phyloP scores from a whole-genome alignment of 2,329 filamentous ascomycete genomes.

The Verticillium albo-atrum region DNA sequence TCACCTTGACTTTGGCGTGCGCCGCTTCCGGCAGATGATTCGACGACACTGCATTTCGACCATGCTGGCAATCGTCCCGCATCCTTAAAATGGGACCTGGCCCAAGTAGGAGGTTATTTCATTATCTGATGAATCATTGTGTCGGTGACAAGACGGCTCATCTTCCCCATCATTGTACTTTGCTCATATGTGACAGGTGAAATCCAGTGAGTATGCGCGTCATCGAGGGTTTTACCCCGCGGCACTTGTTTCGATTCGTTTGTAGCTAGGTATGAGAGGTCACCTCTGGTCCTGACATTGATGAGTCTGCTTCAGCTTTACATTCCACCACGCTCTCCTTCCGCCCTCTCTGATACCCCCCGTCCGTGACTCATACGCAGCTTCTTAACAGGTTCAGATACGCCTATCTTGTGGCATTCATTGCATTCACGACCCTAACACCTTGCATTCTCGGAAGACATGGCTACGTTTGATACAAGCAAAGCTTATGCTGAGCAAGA shows the following conservation, averaged over 20 bases:
- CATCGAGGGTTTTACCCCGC: not conserved
- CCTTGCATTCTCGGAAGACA: not conserved
- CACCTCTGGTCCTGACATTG: not conserved
- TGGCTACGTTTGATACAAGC: conserved; percentile 25
- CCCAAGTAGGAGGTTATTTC: not conserved
- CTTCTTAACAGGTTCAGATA: too few relatives aligned
- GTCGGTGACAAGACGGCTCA: not conserved
- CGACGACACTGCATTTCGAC: not conserved
- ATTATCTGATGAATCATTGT: not conserved
- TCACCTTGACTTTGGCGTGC: not conserved
- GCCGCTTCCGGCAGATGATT: not conserved
- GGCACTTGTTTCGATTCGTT: not conserved
- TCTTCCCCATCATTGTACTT: not conserved
- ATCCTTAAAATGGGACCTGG: not conserved
- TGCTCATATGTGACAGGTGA: not conserved
- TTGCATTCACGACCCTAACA: not conserved
- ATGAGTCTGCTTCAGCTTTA: not conserved
- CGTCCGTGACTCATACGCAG: too few relatives aligned
- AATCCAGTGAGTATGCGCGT: not conserved
- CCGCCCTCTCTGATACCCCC: too few relatives aligned
- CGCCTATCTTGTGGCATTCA: too few relatives aligned
- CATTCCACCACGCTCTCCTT: not conserved
- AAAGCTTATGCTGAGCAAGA: conserved; percentile 37
- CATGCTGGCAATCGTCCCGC: not conserved
- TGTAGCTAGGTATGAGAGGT: not conserved